Evolutionary conservation across 257 asterid genomes (phyloP), one percentile per base, ranked within the genome.

Genomic region (Solanum pimpinellifolium): DNA sequence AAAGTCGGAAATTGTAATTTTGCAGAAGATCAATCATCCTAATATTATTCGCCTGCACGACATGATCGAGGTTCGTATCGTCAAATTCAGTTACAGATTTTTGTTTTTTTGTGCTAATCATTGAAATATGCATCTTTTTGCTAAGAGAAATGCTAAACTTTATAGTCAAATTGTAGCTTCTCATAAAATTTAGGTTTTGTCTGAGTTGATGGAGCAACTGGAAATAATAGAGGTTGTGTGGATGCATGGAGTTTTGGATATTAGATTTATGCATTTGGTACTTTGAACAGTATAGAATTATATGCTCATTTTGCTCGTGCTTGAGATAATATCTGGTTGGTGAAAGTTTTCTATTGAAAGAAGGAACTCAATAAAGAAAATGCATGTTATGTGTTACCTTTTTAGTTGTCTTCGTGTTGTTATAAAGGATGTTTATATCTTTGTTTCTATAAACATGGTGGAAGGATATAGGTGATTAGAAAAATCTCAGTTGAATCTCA

Each of bases 41-140:
- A 96, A 95, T 90, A 97, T 97, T 83, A 95, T 95, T 81, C 96
- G 97, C 21, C 87, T 97, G 92, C 98, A 95, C 90, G 99, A 95
- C 65, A 94, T 97, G 98, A 95, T 95, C 86, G 98, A 97, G 99
- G 99, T 97, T 15, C 4, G 60, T 60, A 29, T 16, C 3, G 11
- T 46, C 41, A 46, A 78, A 46, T 27, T 78, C 25, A 46, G 62
- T 78, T 76, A n/a, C 37, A 74, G 80, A 11, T 69, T 69, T 31
- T 16, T 70, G 23, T 70, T 16, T 31, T 33, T 16, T 2, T 31
- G 18, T 78, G 66, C 47, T 27, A 78, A 46, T 25, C 9, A 15
- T 46, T 47, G 65, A 44, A 42, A 14, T 80, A 47, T 80, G 66
- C 18, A 47, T 29, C 23, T 80, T 47, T 80, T n/a, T 80, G 68